Conservation (phyloP, 1,284 basidiomycete genomes). For the Tylopilus sp. region DNA sequence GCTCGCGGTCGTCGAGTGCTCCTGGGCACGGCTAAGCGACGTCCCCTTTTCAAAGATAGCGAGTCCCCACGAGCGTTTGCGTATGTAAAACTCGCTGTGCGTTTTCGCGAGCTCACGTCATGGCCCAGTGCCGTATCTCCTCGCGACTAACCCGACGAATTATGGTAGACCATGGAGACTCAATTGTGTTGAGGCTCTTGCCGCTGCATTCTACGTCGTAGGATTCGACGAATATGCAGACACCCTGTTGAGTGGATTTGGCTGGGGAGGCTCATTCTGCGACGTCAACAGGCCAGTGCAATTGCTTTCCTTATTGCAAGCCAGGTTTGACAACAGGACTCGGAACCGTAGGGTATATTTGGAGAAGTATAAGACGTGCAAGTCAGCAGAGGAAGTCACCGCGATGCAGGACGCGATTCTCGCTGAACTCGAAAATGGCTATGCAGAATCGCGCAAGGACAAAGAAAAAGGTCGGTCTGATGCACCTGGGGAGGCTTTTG, state of each 20-base stretch:
- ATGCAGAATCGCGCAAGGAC: conserved; percentile 23
- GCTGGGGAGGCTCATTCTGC: conserved; percentile 85
- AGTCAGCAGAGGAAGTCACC: conserved; percentile 57
- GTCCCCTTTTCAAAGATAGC: conserved; percentile 93
- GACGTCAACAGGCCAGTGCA: conserved; percentile 66
- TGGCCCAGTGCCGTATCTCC: conserved; percentile 77
- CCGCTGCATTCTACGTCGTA: conserved; percentile 88
- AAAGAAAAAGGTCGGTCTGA: conserved; percentile 17
- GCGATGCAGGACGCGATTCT: conserved; percentile 72
- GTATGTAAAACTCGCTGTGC: conserved; percentile 45
- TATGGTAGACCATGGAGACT: conserved; percentile 92
- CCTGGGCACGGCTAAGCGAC: conserved; percentile 93
- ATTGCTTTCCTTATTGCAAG: neutral
- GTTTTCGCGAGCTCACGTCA: conserved; percentile 1
- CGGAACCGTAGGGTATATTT: conserved; percentile 49
- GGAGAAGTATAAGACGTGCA: conserved; percentile 69
- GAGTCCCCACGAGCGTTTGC: conserved; percentile 84
- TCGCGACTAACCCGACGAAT: conserved; percentile 92
- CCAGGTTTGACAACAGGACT: neutral
- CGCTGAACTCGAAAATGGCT: conserved; percentile 55
- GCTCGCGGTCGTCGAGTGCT: conserved; percentile 94
- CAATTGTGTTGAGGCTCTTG: conserved; percentile 90
- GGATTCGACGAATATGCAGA: conserved; percentile 81
- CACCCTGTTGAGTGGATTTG: conserved; percentile 70
- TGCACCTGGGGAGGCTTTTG: neutral